These are phyloP conservation scores for Mortierella sp. DNA, from an alignment of 371 early-diverging fungal species.

Conservation along the genomic window DNA sequence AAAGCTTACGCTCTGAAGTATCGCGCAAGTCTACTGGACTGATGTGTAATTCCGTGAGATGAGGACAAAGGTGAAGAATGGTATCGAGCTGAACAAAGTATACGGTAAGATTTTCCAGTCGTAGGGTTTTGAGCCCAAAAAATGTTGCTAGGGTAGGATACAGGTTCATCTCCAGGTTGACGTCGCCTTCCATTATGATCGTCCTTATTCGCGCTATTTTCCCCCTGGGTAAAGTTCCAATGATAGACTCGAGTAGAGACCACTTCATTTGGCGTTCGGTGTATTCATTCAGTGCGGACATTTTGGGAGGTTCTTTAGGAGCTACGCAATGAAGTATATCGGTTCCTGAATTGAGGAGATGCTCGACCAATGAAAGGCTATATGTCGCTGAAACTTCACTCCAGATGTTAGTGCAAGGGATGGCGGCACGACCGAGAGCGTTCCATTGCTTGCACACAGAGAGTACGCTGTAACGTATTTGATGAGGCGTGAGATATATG, in stretches of 20 bases:
- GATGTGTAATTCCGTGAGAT: background rate
- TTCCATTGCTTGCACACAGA: slow-evolving; percentile 7
- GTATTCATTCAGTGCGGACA: background rate
- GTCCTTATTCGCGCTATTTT: background rate
- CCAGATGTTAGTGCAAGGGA: background rate
- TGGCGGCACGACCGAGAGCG: background rate
- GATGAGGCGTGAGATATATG: background rate
- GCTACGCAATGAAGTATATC: background rate
- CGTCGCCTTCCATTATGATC: slow-evolving; percentile 1
- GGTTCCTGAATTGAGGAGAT: slow-evolving; percentile 6
- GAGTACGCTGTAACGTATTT: background rate
- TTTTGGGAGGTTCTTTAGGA: background rate
- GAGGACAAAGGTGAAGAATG: background rate
- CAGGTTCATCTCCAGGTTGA: background rate
- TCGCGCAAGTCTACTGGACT: background rate
- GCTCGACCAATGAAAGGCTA: background rate
- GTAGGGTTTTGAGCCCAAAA: background rate
- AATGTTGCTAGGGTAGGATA: background rate
- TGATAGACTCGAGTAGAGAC: background rate
- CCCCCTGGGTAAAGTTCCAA: background rate
- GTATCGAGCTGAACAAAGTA: background rate
- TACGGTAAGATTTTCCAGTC: background rate
- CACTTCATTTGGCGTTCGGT: background rate
- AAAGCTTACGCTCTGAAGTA: background rate
- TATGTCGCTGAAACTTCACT: background rate